These are phyloP conservation scores for Cyphellophora attinorum DNA, from an alignment of 2,329 filamentous ascomycete genomes.

Conservation along the genomic window DNA sequence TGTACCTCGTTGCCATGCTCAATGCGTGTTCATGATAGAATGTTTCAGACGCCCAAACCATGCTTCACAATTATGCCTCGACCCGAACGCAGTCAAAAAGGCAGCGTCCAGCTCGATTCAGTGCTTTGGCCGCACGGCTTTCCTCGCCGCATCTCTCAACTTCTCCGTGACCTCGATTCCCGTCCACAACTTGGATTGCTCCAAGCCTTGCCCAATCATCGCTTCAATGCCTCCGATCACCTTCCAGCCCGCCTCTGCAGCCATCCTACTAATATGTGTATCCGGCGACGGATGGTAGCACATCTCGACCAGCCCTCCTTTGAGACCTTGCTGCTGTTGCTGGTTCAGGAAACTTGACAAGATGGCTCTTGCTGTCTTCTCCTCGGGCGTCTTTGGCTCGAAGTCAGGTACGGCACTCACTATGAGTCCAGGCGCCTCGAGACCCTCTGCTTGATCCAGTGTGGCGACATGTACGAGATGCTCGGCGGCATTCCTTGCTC, in stretches of 20 bases:
- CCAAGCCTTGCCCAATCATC: constrained; percentile 66
- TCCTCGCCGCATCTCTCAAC: constrained; percentile 8
- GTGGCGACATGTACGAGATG: constrained; percentile 53
- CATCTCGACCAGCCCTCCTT: constrained; percentile 19
- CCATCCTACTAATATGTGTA: constrained; percentile 56
- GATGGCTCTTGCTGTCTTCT: constrained; percentile 51
- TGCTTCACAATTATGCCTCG: too few species aligned
- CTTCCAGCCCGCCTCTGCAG: constrained; percentile 56
- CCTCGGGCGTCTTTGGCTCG: constrained; percentile 54
- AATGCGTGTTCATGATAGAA: too few species aligned
- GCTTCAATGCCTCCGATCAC: constrained; percentile 69
- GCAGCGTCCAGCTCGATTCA: too few species aligned
- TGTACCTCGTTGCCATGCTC: too few species aligned
- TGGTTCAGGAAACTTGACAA: constrained; percentile 27
- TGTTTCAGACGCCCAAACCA: too few species aligned
- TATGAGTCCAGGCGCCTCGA: constrained; percentile 56
- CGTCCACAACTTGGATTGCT: constrained; percentile 57
- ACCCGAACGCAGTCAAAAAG: too few species aligned
- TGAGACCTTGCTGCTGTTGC: constrained; percentile 33
- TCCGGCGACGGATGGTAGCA: constrained; percentile 47
- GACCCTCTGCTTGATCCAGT: constrained; percentile 46
- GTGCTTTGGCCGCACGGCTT: constrained; percentile 4
- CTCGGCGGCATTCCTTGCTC: constrained; percentile 48
- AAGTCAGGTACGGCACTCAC: constrained; percentile 71
- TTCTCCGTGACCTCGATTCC: constrained; percentile 45